A percentile compares a stretch with the other conserved stretches of the same genome.
Conservation (phyloP, 768 basidiomycete genomes). For the Calocybe cyanea region DNA sequence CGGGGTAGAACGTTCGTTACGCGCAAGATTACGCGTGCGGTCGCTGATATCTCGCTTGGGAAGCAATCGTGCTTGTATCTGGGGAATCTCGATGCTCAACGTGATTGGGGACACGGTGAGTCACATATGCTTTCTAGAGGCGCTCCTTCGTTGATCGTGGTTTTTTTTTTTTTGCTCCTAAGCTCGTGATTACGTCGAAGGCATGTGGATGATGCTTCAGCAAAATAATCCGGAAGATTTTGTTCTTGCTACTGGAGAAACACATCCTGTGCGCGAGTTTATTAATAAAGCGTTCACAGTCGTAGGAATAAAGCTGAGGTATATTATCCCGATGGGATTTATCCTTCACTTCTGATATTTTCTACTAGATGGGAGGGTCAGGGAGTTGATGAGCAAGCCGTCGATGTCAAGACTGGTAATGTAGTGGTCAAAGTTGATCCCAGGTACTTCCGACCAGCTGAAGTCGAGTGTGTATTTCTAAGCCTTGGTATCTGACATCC, state of each 20-base stretch:
- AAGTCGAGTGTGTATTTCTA: conserved; percentile 74
- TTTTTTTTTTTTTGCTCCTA: background rate
- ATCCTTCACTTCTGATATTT: conserved; percentile 1
- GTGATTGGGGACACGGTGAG: conserved; percentile 97
- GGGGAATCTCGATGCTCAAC: conserved; percentile 90
- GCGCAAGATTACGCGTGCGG: conserved; percentile 89
- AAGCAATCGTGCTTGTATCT: conserved; percentile 91
- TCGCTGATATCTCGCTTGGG: conserved; percentile 85
- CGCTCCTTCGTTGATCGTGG: conserved; percentile 4
- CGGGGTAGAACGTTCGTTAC: conserved; percentile 96
- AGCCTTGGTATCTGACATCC: background rate
- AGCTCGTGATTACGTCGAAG: conserved; percentile 92
- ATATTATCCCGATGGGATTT: conserved; percentile 17
- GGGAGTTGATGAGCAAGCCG: conserved; percentile 75
- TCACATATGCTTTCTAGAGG: conserved; percentile 5
- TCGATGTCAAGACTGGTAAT: conserved; percentile 63
- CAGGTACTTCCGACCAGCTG: conserved; percentile 90
- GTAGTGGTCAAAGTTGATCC: conserved; percentile 83
- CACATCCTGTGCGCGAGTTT: conserved; percentile 90
- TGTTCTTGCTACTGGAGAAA: conserved; percentile 95
- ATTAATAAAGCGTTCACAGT: conserved; percentile 81
- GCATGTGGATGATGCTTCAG: conserved; percentile 98
- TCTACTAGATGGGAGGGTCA: conserved; percentile 66
- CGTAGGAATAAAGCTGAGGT: conserved; percentile 68
- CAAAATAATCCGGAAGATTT: conserved; percentile 82